Conservation (phyloP, 202 grass and related monocot genomes). For the Carex sylvatica region DNA sequence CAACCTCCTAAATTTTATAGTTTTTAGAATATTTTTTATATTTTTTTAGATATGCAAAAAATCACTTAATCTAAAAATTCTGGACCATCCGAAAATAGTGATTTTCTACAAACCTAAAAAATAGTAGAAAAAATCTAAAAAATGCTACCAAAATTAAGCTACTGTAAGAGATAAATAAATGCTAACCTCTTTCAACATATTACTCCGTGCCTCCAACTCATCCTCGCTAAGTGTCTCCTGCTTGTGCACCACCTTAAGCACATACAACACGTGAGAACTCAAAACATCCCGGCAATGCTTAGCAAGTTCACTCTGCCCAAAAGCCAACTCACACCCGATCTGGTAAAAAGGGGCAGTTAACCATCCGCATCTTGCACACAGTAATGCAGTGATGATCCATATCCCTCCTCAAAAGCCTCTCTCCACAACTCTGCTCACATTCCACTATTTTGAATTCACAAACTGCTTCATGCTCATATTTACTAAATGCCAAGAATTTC, state of each 20-base stretch:
- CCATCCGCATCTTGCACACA: constrained; percentile 70
- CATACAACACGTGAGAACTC: constrained; percentile 48
- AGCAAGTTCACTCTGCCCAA: constrained; percentile 50
- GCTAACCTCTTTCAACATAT: too few species aligned
- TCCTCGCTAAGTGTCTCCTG: neutral
- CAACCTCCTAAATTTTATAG: too few species aligned
- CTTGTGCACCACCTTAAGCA: constrained; percentile 68
- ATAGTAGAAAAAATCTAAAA: too few species aligned
- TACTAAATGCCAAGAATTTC: constrained; percentile 38
- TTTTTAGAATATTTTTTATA: too few species aligned
- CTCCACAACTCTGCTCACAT: constrained; percentile 66
- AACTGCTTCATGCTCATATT: constrained; percentile 50
- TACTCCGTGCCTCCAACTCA: too few species aligned
- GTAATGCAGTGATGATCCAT: constrained; percentile 89
- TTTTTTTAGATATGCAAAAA: too few species aligned
- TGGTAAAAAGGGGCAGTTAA: constrained; percentile 82
- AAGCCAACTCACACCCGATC: constrained; percentile 49
- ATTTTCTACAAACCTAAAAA: too few species aligned
- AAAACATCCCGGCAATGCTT: constrained; percentile 54
- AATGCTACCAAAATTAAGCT: too few species aligned
- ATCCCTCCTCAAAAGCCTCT: constrained; percentile 54
- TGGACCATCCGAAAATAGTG: too few species aligned
- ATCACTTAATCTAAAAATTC: too few species aligned
- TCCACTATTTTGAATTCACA: constrained; percentile 63
- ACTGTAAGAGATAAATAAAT: too few species aligned